Base-by-base conservation (phyloP, 495 filamentous ascomycete species). In the Hypoxylon perforatum region DNA sequence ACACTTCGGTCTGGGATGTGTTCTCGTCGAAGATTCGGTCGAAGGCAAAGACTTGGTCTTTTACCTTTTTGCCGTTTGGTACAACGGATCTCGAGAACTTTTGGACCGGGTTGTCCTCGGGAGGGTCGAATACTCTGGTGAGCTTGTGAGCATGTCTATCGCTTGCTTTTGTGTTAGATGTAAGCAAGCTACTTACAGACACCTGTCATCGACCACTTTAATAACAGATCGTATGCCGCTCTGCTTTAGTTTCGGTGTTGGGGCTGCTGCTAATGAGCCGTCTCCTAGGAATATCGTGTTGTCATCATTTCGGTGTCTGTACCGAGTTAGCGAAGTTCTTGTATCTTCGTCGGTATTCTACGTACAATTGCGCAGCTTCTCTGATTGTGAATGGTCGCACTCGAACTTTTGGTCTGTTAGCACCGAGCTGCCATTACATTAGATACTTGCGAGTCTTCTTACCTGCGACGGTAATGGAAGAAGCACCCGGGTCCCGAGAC, bases 21-120 rank as follows among this genome's bases (percentile, higher is more conserved):
- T 92, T 97, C 53, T 99, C 94, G 82, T 99, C 95, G 76, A 99
- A 99, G 53, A 99, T 90, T 36, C 90, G 84, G 78, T 99, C 95
- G 79, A 99, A 99, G 45, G 87, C 93, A 71, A 99, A 99, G 4
- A 94, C 94, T 76, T 97, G 94, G 73, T 99, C 95, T 76, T 99
- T 99, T 70, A 96, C 92, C 61, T 94, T 89, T 74, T 97, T 98
- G 46, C 94, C 93, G 36, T 88, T 82, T 7, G 93, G 90, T 0
- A 95, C 87, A 14, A 96, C 89, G 22, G 89, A 91, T 76, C 87
- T 87, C 28, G 92, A 91, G 76, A 97, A 96, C 65, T 89, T 90
- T 55, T 96, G 91, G n/a, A 98, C 88, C 1, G 95, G 92, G 71
- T 90, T 97, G 72, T 98, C 96, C 76, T 99, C 95, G 5, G 95